phyloP scores from a whole-genome alignment of 2,329 filamentous ascomycete species.

The Diatrype stigma region DNA sequence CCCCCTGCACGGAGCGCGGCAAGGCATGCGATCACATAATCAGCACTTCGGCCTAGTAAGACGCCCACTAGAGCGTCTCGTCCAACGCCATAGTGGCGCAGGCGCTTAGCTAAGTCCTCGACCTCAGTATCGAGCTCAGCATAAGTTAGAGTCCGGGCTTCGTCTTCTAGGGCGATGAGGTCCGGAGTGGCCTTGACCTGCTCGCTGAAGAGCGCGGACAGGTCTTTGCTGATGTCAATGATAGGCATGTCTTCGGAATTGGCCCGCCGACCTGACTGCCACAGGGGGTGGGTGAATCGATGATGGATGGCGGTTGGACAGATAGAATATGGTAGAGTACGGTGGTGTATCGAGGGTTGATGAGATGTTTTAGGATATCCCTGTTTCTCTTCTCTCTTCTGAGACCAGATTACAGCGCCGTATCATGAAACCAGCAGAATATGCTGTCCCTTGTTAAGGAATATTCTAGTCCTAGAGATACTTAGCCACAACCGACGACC shows the following conservation, averaged over 20 bases:
- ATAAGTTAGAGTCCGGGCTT: constrained; percentile 64
- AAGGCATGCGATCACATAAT: constrained; percentile 76
- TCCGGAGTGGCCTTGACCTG: constrained; percentile 68
- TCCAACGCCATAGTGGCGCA: constrained; percentile 64
- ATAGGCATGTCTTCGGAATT: constrained; percentile 48
- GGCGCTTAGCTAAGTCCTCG: constrained; percentile 56
- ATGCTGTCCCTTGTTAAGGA: too few relatives aligned
- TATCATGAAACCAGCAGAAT: too few relatives aligned
- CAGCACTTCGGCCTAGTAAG: constrained; percentile 68
- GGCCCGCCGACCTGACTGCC: background rate
- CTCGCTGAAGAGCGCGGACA: constrained; percentile 65
- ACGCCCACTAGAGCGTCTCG: constrained; percentile 73
- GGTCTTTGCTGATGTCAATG: constrained; percentile 68
- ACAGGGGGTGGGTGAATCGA: background rate
- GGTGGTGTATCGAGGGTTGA: too few relatives aligned
- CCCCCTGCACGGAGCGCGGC: constrained; percentile 75
- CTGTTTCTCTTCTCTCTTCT: too few relatives aligned
- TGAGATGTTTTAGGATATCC: too few relatives aligned
- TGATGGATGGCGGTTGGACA: background rate
- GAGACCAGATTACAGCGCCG: too few relatives aligned
- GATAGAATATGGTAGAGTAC: too few relatives aligned
- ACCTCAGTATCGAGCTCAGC: constrained; percentile 66
- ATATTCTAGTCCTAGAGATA: too few relatives aligned
- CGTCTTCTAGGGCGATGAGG: constrained; percentile 69
- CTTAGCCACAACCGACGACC: too few relatives aligned